Evolutionary conservation across 2,329 filamentous ascomycete genomes (phyloP).

Genomic region (Aureobasidium pullulans): DNA sequence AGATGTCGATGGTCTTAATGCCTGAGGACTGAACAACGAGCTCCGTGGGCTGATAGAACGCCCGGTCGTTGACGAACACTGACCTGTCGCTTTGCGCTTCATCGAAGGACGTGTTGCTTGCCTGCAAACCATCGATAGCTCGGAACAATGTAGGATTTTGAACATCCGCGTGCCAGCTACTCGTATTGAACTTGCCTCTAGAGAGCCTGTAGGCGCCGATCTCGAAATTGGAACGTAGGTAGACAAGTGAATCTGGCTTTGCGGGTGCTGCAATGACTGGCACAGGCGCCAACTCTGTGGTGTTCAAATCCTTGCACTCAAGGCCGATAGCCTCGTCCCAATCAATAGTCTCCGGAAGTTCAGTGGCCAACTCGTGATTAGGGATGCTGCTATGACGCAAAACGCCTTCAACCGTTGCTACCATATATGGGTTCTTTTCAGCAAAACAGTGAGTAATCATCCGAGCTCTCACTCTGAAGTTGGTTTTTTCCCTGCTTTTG

Average conservation of each 20-base stretch:
- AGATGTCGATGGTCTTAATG: slow-evolving; percentile 30
- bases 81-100: slow-evolving; percentile 13
- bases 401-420: slow-evolving; percentile 43
- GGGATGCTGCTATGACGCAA: slow-evolving; percentile 36
- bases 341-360: slow-evolving; percentile 36
- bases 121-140: slow-evolving; percentile 38
- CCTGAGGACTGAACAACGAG: slow-evolving; percentile 31
- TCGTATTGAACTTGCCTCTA: slow-evolving; percentile 52
- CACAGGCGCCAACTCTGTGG: slow-evolving; percentile 40
- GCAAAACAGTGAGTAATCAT: slow-evolving; percentile 56
- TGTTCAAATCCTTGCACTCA: slow-evolving; percentile 46
- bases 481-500: slow-evolving; percentile 28
- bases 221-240: slow-evolving; percentile 51
- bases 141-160: slow-evolving; percentile 45
- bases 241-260: slow-evolving; percentile 46
- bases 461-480: slow-evolving; percentile 46
- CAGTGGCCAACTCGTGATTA: neutral
- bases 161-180: slow-evolving; percentile 46
- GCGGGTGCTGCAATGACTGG: slow-evolving; percentile 36
- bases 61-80: slow-evolving; percentile 25
- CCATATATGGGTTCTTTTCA: slow-evolving; percentile 40
- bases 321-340: slow-evolving; percentile 45
- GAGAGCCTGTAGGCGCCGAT: slow-evolving; percentile 53
- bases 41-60: slow-evolving; percentile 24
- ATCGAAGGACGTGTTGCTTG: slow-evolving; percentile 24